A percentile compares a stretch with the other conserved stretches of the same genome.
Conservation (phyloP, 2,329 filamentous ascomycete genomes). For the Cadophora sp. region DNA sequence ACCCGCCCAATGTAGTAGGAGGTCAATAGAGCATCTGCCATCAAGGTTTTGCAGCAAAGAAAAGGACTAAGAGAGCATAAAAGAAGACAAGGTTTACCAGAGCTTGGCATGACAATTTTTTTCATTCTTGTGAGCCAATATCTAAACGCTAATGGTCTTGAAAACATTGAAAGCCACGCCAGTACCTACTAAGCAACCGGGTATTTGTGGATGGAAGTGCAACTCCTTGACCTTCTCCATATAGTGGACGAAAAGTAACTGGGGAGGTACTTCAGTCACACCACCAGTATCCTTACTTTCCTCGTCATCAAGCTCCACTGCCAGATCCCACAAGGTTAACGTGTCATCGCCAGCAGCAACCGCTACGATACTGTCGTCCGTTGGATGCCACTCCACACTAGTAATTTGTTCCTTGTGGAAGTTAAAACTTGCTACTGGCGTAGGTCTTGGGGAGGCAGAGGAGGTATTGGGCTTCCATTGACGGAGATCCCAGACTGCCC, state of each 20-base stretch:
- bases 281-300: constrained; percentile 90
- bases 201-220: constrained; percentile 98
- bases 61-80: not conserved
- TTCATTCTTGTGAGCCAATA: constrained; percentile 21
- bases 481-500: constrained; percentile 95
- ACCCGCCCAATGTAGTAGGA: not conserved
- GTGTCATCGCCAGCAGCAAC: constrained; percentile 94
- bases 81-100: not conserved
- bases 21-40: not conserved
- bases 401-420: constrained; percentile 99
- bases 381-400: constrained; percentile 95
- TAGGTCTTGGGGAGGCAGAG: constrained; percentile 60
- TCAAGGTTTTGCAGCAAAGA: not conserved
- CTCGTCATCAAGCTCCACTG: constrained; percentile 95
- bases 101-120: constrained; percentile 4
- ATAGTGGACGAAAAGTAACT: constrained; percentile 96
- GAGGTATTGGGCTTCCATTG: constrained; percentile 80
- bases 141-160: constrained; percentile 80
- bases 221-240: constrained; percentile 94
- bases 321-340: constrained; percentile 94
- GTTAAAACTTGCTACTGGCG: constrained; percentile 88
- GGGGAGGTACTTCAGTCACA: constrained; percentile 88
- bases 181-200: constrained; percentile 86
- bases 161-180: constrained; percentile 88
- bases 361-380: constrained; percentile 93